Percentiles rank a stretch among this genome's conserved stretches.
phyloP scores from a whole-genome alignment of 495 filamentous ascomycete species.

The Xylaria venustula region DNA sequence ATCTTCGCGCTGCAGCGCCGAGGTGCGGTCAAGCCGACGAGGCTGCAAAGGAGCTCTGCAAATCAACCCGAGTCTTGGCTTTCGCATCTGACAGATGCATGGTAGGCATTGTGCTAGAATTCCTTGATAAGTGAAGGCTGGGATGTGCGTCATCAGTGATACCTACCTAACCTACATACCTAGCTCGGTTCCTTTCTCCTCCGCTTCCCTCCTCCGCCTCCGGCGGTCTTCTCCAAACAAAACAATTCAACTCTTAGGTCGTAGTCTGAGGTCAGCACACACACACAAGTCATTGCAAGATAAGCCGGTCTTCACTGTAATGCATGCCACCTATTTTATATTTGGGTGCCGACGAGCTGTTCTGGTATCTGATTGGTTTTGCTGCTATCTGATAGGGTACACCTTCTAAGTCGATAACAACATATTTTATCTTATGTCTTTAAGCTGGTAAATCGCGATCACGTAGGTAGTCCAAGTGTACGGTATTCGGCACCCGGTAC shows the following conservation, averaged over 20 bases:
- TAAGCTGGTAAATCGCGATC: not conserved
- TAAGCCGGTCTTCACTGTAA: not conserved
- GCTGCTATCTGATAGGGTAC: not conserved
- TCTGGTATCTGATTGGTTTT: not conserved
- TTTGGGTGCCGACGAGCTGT: not conserved
- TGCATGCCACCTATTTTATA: not conserved
- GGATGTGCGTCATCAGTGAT: constrained; percentile 8
- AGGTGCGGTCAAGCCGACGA: constrained; percentile 8
- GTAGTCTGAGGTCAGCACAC: constrained; percentile 7
- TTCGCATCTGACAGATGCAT: not conserved
- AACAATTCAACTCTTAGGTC: not conserved
- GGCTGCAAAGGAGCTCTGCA: constrained; percentile 9
- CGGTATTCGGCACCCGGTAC: not conserved
- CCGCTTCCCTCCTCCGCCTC: not conserved
- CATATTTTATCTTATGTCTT: not conserved
- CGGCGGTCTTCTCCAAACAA: constrained; percentile 7
- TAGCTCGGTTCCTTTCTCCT: not conserved
- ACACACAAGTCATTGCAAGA: constrained; percentile 1
- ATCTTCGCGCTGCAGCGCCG: constrained; percentile 1
- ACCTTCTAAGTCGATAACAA: too few species aligned
- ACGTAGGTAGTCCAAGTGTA: not conserved
- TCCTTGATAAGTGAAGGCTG: not conserved
- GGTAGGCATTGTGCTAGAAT: not conserved
- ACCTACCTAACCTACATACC: too few species aligned
- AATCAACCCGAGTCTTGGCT: constrained; percentile 15